These are phyloP conservation scores for Fusarium sp. DNA, from an alignment of 2,329 filamentous ascomycete genomes.

Conservation along the genomic window DNA sequence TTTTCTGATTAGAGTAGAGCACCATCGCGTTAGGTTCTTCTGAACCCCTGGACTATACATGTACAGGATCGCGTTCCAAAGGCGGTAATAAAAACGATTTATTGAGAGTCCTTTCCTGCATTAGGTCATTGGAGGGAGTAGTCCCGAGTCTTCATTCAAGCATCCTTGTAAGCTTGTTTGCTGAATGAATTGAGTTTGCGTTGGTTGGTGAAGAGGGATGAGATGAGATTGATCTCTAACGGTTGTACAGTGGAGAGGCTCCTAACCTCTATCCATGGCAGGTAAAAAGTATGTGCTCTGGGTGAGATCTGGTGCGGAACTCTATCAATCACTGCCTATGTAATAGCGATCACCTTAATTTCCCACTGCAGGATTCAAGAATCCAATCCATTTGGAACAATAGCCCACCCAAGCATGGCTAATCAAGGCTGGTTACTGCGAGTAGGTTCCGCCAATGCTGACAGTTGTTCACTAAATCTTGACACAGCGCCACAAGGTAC, in stretches of 20 bases:
- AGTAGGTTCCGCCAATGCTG: constrained; percentile 32
- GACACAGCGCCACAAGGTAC: constrained; percentile 21
- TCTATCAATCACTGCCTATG: neutral
- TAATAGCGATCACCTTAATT: constrained; percentile 9
- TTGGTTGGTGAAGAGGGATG: neutral
- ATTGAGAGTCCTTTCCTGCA: neutral
- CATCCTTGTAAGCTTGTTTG: constrained; percentile 1
- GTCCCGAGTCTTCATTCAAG: neutral
- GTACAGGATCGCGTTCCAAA: constrained; percentile 11
- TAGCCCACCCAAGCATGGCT: neutral
- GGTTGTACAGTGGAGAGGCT: neutral
- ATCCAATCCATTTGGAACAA: neutral
- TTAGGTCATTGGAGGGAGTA: neutral
- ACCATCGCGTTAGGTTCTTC: neutral
- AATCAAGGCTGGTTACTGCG: neutral
- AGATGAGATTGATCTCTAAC: constrained; percentile 3
- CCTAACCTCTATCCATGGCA: neutral
- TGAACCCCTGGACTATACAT: constrained; percentile 8
- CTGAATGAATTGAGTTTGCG: constrained; percentile 12
- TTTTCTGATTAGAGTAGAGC: constrained; percentile 7
- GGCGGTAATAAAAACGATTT: neutral
- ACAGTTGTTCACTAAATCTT: constrained; percentile 36
- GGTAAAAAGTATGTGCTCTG: neutral
- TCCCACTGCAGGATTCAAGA: neutral
- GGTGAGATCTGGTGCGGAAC: neutral